phyloP scores from a whole-genome alignment of 139 green algal species.

The Mychonastes homosphaera region DNA sequence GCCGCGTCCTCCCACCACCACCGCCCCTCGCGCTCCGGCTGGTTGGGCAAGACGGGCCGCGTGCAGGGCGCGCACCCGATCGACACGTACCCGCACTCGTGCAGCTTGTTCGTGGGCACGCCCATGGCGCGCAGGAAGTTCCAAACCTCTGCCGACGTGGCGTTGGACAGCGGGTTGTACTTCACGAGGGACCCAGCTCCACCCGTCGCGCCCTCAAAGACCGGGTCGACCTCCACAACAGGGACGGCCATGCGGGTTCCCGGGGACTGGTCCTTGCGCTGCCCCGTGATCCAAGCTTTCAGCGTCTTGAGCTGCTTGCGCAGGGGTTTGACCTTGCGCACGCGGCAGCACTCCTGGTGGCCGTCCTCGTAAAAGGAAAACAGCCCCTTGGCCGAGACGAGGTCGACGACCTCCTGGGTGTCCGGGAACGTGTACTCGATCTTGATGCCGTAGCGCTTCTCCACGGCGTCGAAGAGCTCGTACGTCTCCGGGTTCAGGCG shows the following conservation, averaged over 20 bases:
- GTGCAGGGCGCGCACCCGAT: constrained; percentile 99
- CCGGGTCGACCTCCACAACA: constrained; percentile 82
- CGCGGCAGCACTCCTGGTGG: constrained; percentile 91
- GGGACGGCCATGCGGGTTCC: constrained; percentile 82
- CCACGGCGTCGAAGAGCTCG: constrained; percentile 79
- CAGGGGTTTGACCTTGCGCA: constrained; percentile 86
- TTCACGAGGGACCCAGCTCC: constrained; percentile 86
- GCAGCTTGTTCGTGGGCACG: constrained; percentile 87
- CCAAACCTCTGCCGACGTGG: constrained; percentile 82
- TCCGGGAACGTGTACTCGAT: constrained; percentile 99
- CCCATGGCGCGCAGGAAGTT: constrained; percentile 93
- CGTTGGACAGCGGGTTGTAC: constrained; percentile 94
- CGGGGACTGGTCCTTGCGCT: constrained; percentile 96
- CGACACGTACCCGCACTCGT: constrained; percentile 80
- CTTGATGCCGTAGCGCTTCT: constrained; percentile 94
- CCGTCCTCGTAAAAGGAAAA: constrained; percentile 98
- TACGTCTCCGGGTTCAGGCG: constrained; percentile 98
- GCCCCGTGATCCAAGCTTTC: constrained; percentile 94
- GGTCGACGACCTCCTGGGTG: constrained; percentile 64
- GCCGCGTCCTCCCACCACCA: constrained; percentile 97
- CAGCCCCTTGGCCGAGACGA: constrained; percentile 93
- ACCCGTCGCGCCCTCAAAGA: constrained; percentile 74
- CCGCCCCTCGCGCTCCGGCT: constrained; percentile 92
- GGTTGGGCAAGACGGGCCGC: constrained; percentile 83
- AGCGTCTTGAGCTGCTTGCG: constrained; percentile 75